Evolutionary conservation across 148 eudicot species (phyloP).

Genomic region (Rhododendron williamsianum): DNA sequence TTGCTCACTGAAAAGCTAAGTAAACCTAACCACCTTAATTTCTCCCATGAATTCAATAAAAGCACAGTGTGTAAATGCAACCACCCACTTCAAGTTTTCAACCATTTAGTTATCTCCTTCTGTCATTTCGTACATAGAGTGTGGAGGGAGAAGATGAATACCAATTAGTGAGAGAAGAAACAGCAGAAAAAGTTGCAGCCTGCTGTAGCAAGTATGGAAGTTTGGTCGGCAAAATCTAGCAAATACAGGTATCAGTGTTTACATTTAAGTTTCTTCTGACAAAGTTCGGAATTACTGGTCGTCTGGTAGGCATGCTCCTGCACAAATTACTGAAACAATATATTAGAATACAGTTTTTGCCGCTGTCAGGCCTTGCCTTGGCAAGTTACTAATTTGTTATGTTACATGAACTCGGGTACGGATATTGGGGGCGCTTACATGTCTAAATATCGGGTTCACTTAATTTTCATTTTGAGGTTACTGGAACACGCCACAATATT

Average conservation of each 20-base stretch:
- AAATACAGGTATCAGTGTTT: background rate
- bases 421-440: background rate
- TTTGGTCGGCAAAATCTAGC: background rate
- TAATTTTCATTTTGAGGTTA: background rate
- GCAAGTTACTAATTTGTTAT: background rate
- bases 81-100: background rate
- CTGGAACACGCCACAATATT: background rate
- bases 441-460: background rate
- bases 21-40: constrained; percentile 13
- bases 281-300: background rate
- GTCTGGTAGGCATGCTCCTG: background rate
- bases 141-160: background rate
- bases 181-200: background rate
- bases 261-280: background rate
- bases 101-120: background rate
- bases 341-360: too few species aligned
- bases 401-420: background rate
- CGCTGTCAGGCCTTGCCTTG: background rate
- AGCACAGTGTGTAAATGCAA: constrained; percentile 11
- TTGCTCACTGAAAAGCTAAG: constrained; percentile 7
- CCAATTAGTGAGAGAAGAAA: background rate
- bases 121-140: background rate
- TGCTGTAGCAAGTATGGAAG: background rate
- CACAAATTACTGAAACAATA: background rate
- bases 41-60: constrained; percentile 16